Conservation (phyloP, 2,329 filamentous ascomycete genomes). For the Phialophora macrospora region DNA sequence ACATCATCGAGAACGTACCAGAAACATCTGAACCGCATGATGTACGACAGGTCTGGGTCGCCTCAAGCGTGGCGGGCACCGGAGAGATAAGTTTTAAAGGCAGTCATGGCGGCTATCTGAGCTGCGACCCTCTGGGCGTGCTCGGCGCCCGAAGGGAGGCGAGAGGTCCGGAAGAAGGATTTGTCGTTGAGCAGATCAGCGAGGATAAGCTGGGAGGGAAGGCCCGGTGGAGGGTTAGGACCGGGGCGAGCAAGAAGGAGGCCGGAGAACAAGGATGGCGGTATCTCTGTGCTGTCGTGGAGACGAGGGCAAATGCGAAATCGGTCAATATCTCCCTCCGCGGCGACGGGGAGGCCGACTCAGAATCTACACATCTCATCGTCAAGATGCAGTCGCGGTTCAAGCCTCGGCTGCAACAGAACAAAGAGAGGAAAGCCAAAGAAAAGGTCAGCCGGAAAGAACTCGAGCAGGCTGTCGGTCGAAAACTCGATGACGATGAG, state of each 20-base stretch:
- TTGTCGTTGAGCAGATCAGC: constrained; percentile 27
- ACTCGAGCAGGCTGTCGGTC: constrained; percentile 78
- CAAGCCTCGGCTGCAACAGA: constrained; percentile 79
- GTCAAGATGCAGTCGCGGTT: constrained; percentile 95
- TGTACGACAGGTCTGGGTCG: constrained; percentile 93
- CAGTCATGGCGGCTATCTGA: constrained; percentile 74
- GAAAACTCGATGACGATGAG: constrained; percentile 80
- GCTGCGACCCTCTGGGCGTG: constrained; percentile 37
- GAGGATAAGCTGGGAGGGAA: constrained; percentile 15
- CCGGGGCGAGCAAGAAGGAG: constrained; percentile 26
- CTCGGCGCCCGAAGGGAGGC: constrained; percentile 39
- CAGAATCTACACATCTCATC: constrained; percentile 43
- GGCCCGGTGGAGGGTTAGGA: constrained; percentile 27
- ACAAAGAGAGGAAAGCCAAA: constrained; percentile 79
- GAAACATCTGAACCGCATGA: constrained; percentile 92
- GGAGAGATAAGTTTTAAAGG: constrained; percentile 80
- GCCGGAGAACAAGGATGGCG: constrained; percentile 27
- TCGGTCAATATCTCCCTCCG: constrained; percentile 36
- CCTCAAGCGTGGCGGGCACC: constrained; percentile 79
- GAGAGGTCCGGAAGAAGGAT: constrained; percentile 42
- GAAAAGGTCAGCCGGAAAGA: constrained; percentile 87
- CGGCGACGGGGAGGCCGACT: constrained; percentile 34
- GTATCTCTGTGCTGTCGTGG: constrained; percentile 26
- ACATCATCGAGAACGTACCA: constrained; percentile 82
- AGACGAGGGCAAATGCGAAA: constrained; percentile 26